Evolutionary conservation across 2,329 filamentous ascomycete species (phyloP).

Genomic region (Balansia obtecta): DNA sequence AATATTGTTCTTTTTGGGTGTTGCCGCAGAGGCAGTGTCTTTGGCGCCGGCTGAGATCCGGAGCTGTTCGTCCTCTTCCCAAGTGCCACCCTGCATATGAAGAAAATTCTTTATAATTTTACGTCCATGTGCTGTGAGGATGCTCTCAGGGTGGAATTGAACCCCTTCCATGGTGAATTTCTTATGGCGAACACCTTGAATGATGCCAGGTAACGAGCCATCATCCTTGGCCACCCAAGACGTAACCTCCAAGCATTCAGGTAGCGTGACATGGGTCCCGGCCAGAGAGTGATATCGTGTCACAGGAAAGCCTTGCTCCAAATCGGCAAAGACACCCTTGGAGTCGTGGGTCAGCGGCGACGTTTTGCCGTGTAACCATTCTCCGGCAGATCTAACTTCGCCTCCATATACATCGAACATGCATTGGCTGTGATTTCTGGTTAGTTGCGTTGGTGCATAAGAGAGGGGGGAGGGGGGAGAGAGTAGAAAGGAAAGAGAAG

Average conservation of each 20-base stretch:
- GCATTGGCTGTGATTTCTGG: conserved; percentile 53
- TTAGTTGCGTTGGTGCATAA: too few species aligned
- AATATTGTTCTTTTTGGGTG: conserved; percentile 64
- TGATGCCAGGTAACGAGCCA: conserved; percentile 67
- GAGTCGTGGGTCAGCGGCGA: conserved; percentile 79
- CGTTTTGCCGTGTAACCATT: conserved; percentile 96
- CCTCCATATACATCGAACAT: conserved; percentile 92
- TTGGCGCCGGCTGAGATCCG: conserved; percentile 27
- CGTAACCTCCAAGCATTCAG: conserved; percentile 74
- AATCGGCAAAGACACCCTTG: conserved; percentile 80
- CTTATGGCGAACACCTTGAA: conserved; percentile 95
- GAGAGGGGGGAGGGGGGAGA: too few species aligned
- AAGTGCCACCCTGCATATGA: conserved; percentile 76
- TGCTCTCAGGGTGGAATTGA: conserved; percentile 96
- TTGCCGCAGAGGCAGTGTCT: conserved; percentile 12
- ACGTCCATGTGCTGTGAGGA: conserved; percentile 78
- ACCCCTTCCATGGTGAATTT: conserved; percentile 86
- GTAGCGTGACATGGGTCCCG: conserved; percentile 78
- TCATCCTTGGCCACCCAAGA: conserved; percentile 77
- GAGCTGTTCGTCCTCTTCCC: conserved; percentile 63
- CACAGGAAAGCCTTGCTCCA: conserved; percentile 71
- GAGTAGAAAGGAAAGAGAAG: not conserved
- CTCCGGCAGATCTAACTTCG: conserved; percentile 80
- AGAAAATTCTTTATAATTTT: conserved; percentile 90
- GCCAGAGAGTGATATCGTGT: conserved; percentile 95